Base-by-base conservation (phyloP, 441 rosid genomes). In the Lepidium campestre region DNA sequence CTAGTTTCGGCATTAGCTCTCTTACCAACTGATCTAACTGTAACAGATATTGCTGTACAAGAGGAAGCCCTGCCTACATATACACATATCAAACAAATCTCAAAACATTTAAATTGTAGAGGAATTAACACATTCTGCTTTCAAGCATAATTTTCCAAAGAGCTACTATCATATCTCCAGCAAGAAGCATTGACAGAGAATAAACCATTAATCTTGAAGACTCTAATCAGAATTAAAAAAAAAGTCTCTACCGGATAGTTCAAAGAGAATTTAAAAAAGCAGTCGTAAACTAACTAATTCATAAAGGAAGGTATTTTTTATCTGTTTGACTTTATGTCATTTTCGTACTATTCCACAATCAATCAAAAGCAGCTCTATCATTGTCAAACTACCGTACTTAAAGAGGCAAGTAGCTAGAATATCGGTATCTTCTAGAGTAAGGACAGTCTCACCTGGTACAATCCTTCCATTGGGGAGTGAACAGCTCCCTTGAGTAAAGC, bases 401-500 rank as follows among this genome's bases (percentile, higher is more conserved):
- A 63, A 48, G 75, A 63, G 75, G 75, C 52, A 71, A 71, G 65
- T 46, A 63, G 61, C 67, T 57, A 49, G 14, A 7, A 22, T 7
- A n/a, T 14, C 2, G 8, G 19, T 47, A 60, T 61, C 62, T 61
- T 61, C 12, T 42, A 56, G 41, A 49, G 62, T 7, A 66, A 49
- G 42, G 62, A 58, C 36, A 20, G 41, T 0, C n/a, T 68, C 73
- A 90, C 98, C 91, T 85, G 90, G 76, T 89, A 93, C 70, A 93
- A 76, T 73, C 99, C 99, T 81, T 91, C 97, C 95, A 91, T 90
- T 35, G 99, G 99, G 59, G 99, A 85, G 76, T 89, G 99, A 50
- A 93, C 96, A 58, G 97, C 93, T 75, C 99, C 99, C 79, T 93
- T 91, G 62, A 93, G 84, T 70, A 93, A 83, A 35, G 99, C 97